Conservation (phyloP, 805 yeast species). For the Suhomyces canberraensis region DNA sequence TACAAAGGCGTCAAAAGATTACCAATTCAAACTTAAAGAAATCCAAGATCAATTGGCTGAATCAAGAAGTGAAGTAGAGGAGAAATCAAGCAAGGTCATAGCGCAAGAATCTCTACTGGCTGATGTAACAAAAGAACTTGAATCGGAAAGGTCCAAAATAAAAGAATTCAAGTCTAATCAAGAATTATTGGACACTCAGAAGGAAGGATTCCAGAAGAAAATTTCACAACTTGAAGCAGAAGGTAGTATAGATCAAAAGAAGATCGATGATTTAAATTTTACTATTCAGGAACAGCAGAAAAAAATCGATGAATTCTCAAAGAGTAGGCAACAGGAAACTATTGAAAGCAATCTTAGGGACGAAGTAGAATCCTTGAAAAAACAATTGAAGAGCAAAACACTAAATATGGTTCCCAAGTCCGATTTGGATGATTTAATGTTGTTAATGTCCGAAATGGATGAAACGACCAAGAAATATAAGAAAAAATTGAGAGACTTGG, state of each 20-base stretch:
- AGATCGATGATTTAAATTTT: background rate
- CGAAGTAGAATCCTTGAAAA: slow-evolving; percentile 5
- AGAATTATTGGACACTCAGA: background rate
- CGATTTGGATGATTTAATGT: slow-evolving; percentile 71
- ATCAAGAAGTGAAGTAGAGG: background rate
- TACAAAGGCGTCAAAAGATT: too few relatives aligned
- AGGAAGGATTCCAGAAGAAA: background rate
- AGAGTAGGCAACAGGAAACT: too few relatives aligned
- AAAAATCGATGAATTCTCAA: slow-evolving; percentile 8
- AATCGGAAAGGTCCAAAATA: too few relatives aligned
- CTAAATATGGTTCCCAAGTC: slow-evolving; percentile 40
- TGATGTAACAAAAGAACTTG: background rate
- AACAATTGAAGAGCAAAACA: slow-evolving; percentile 13
- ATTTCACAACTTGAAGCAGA: background rate
- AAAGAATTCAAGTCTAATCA: background rate
- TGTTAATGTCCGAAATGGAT: slow-evolving; percentile 74
- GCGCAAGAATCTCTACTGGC: background rate
- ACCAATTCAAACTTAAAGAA: background rate
- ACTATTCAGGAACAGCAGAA: background rate
- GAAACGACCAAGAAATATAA: slow-evolving; percentile 62
- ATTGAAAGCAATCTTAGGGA: slow-evolving; percentile 1
- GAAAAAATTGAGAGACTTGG: slow-evolving; percentile 45
- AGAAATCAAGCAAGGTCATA: background rate
- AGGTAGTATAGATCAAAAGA: background rate
- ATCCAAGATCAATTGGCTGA: background rate